Conservation (phyloP, 352 stramenopile genomes). For the Pythium periplocum region DNA sequence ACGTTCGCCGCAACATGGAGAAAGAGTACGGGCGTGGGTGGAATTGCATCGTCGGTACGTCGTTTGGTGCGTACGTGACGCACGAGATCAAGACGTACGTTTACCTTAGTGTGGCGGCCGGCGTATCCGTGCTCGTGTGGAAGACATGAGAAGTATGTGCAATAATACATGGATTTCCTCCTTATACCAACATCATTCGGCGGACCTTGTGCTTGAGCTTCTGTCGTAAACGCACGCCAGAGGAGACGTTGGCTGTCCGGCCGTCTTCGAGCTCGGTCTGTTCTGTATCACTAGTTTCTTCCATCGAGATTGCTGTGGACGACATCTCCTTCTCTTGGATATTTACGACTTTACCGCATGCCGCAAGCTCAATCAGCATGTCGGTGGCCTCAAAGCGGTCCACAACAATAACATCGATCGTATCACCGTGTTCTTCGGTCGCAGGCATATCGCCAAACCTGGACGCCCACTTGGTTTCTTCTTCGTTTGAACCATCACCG, state of each 20-base stretch:
- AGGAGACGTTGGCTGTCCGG: slow-evolving; percentile 12
- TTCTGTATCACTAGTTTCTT: slow-evolving; percentile 13
- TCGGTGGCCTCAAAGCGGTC: slow-evolving; percentile 55
- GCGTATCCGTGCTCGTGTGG: slow-evolving; percentile 91
- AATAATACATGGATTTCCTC: no score
- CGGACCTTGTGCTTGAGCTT: slow-evolving; percentile 37
- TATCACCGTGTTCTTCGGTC: slow-evolving; percentile 48
- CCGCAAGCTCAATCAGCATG: slow-evolving; percentile 63
- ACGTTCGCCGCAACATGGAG: slow-evolving; percentile 90
- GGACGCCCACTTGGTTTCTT: slow-evolving; percentile 20
- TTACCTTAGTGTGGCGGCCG: slow-evolving; percentile 90
- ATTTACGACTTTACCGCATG: slow-evolving; percentile 60
- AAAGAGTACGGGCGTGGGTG: slow-evolving; percentile 90
- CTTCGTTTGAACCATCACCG: slow-evolving; percentile 11
- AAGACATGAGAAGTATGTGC: slow-evolving; percentile 36
- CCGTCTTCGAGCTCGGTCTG: slow-evolving; percentile 21
- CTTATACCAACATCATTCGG: slow-evolving; percentile 45
- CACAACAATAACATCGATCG: slow-evolving; percentile 60
- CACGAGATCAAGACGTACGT: slow-evolving; percentile 96
- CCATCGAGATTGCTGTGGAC: slow-evolving; percentile 33
- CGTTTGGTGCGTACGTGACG: slow-evolving; percentile 92
- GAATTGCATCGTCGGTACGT: slow-evolving; percentile 91
- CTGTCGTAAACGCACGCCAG: slow-evolving; percentile 24
- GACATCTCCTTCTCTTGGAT: slow-evolving; percentile 29
- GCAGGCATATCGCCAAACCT: slow-evolving; percentile 48